Evolutionary conservation across 1,284 basidiomycete genomes (phyloP), one percentile per base, ranked within the genome.

Genomic region (Austroboletus olivaceoglutinosus): DNA sequence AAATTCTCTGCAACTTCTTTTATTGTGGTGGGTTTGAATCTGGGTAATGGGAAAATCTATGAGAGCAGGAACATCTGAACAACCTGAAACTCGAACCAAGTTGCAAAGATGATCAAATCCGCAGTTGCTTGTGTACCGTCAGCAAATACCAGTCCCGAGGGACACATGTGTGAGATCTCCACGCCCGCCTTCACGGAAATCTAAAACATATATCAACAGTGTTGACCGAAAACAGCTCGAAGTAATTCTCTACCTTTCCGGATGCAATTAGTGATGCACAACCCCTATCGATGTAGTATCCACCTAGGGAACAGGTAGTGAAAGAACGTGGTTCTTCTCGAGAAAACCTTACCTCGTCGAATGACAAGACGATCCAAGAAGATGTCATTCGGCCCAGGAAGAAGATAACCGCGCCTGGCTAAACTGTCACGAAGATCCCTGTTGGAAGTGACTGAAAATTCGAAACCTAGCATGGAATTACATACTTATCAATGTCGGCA

Each of bases 101-200:
- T 68, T 13, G 63, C 66, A 42, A 63, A 62, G 18, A 67, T 48
- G 21, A 69, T 58, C 15, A 67, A 58, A 43, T 69, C 65, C 6
- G 64, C 64, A n/a, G 49, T 22, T 2, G 59, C 29, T 43, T 56
- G 47, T 22, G 52, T 56, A 5, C 65, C 64, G 46, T 68, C 64
- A 18, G 54, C 52, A 48, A 64, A 64, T 3, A 46, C 34, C 5
- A 68, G 12, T n/a, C 61, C 60, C 19, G 44, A 48, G 27, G 51
- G 50, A 1, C 52, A 60, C 38, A 65, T 60, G 22, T 22, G 49
- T 5, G 51, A 41, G 19, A 60, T 51, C 13, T 58, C 51, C 3
- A 40, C 29, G 6, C 58, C 58, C 6, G 57, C 45, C 43, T 58
- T 58, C 11, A 58, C 30, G 12, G 34, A 23, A n/a, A 58, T 49